Base-by-base conservation (phyloP, 2,329 filamentous ascomycete genomes). In the Trichoderma aggressivum region DNA sequence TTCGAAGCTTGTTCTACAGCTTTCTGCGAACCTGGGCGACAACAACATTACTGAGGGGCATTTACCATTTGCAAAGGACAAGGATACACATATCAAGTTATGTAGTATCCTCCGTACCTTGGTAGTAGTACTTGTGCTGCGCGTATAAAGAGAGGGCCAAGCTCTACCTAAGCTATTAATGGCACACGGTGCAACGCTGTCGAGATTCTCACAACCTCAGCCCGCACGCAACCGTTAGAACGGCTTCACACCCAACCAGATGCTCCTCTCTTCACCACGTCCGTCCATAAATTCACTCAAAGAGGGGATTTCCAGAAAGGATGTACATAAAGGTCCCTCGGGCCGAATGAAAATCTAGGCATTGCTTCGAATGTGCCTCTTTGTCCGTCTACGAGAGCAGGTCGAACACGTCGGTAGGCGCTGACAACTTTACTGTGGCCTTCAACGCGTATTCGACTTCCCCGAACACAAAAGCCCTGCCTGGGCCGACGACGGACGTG, bases 281-380 rank as follows among this genome's bases (percentile, higher is more conserved):
- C 50, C 66, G 30, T 34, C 56, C 66, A 61, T 50, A 69, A 69
- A 69, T 69, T 69, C 66, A 69, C 66, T 69, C 66, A 69, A 60
- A 68, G 66, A 69, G 66, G 56, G 43, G 63, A 32, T 24, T 26
- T 28, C 26, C 21, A 24, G n/a, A 11, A 32, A 50, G 39, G 28
- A 18, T 58, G 26, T 50, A 7, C 18, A 21, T 28, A 50, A 32
- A 32, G 55, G 12, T n/a, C 14, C 36, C 66, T 69, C 66, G 66
- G 66, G 55, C 66, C 66, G 66, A 69, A 69, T 69, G 26, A 28
- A 60, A 24, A n/a, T 60, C 64, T 68, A 43, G 24, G 50, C 55
- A 50, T 60, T 34, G 8, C 24, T n/a, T 14, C 18, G 24, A 26
- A 34, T 53, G 56, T 34, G 21, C 24, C 16, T 53, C 30, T 28